Evolutionary conservation across 2,329 filamentous ascomycete species (phyloP), one percentile per base, ranked within the genome.

Genomic region (Neophaeococcomyces aloes): DNA sequence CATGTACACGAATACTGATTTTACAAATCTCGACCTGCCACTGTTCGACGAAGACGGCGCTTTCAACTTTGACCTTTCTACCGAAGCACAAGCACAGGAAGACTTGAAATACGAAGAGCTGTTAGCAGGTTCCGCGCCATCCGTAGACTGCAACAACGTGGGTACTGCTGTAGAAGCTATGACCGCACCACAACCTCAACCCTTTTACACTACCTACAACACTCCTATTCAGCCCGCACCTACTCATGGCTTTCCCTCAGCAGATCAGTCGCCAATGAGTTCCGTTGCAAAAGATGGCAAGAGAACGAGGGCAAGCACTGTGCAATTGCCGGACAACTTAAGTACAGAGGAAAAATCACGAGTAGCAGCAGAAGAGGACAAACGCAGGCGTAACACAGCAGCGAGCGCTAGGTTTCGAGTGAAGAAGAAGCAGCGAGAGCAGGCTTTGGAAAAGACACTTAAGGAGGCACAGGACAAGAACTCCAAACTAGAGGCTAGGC

Each of bases 401-500:
- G 86, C 86, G 44, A 87, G 81, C 53, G 86, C 86, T 14, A 82
- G 86, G 38, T 94, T 94, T 74, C 82, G 86, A 47, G 79, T 91
- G 61, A 94, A 94, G 78, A 94, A 94, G 81, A 94, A 94, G 77
- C 85, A 91, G 67, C 81, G 86, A 39, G 86, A 94, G 69, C 83
- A 88, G 63, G 82, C 84, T 7, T 77, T 98, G 41, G 85, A 89
- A 64, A 79, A 78, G 57, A 81, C 78, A 3, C 81, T 86, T 56
- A 86, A 87, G 64, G 86, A 93, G 54, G 84, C 89, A 66, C 77
- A 77, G 21, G 83, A 91, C 35, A 87, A 87, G 66, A 83, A 88
- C 40, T 70, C 76, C 14, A 69, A 71, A 14, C 72, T 94, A 5
- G 84, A 93, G 65, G 73, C 73, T 56, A 78, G 78, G 46, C 81